phyloP scores from a whole-genome alignment of 371 early-diverging fungal species.

The Apophysomyces trapeziformis region DNA sequence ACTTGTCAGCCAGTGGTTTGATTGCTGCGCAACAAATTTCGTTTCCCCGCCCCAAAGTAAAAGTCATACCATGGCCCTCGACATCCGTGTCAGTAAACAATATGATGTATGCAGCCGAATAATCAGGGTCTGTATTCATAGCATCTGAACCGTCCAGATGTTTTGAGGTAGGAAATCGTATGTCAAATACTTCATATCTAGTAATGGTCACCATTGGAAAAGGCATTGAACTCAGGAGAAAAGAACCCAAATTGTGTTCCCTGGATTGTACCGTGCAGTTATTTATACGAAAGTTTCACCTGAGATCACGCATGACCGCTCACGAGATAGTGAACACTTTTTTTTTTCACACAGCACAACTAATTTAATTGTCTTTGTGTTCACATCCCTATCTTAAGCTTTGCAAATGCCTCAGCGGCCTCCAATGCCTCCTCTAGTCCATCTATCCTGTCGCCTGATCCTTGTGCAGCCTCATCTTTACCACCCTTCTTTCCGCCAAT shows the following conservation, averaged over 20 bases:
- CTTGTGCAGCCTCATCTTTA: slow-evolving; percentile 87
- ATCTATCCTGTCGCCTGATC: slow-evolving; percentile 69
- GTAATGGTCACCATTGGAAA: slow-evolving; percentile 28
- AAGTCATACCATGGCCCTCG: slow-evolving; percentile 57
- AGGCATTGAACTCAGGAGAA: background rate
- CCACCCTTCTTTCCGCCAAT: slow-evolving; percentile 94
- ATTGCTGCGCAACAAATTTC: slow-evolving; percentile 50
- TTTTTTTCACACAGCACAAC: too few relatives aligned
- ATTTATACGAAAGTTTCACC: too few relatives aligned
- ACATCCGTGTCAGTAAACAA: slow-evolving; percentile 45
- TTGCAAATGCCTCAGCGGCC: slow-evolving; percentile 79
- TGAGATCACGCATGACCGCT: too few relatives aligned
- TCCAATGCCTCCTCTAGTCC: slow-evolving; percentile 76
- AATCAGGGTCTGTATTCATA: slow-evolving; percentile 59
- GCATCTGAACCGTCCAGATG: slow-evolving; percentile 56
- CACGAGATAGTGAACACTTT: too few relatives aligned
- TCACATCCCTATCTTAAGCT: slow-evolving; percentile 59
- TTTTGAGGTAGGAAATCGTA: slow-evolving; percentile 56
- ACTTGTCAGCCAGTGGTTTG: slow-evolving; percentile 48
- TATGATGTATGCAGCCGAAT: slow-evolving; percentile 57
- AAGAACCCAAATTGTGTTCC: too few relatives aligned
- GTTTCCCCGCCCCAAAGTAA: slow-evolving; percentile 56
- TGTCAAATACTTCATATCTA: slow-evolving; percentile 50
- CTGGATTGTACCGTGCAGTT: too few relatives aligned
- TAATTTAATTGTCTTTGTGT: background rate